Base-by-base conservation (phyloP, 2,329 filamentous ascomycete genomes). In the Exophiala sideris region DNA sequence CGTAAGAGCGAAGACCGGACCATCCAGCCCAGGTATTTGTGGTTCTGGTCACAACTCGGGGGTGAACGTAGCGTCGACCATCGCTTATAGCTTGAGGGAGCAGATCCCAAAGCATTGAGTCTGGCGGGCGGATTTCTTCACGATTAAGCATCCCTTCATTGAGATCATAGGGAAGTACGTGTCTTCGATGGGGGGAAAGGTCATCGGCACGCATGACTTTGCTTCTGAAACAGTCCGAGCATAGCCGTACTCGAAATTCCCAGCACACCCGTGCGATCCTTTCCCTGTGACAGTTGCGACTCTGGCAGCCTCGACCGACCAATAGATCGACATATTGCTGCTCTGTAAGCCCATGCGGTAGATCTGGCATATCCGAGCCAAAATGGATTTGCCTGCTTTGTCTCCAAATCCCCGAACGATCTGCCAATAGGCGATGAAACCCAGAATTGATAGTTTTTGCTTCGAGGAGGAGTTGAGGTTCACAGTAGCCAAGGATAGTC, bases 281-380 rank as follows among this genome's bases (percentile, higher is more conserved):
- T 18, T 50, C 50, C 6, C 50, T 53, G 2, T 48, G 54, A 44
- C 62, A 64, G 3, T 32, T 36, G n/a, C 47, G 45, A 45, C 53
- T 63, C 44, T 63, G 62, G 32, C 62, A 64, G 18, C 62, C 62
- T 33, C 58, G 54, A 32, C 57, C 59, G 39, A 54, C 54, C 38
- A 64, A 42, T 10, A 64, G 56, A 33, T 64, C 54, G n/a, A 50
- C 57, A 45, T 62, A 64, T 46, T 59, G 50, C 36, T 60, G 51
- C 47, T 64, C 62, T 10, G 52, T 60, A 24, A 64, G 48, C n/a
- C 42, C 48, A 6, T 18, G 36, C 6, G 62, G 62, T 42, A 57
- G 62, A 6, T 52, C 56, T 11, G 61, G 59, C 49, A 59, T 61
- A 21, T 54, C 53, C 10, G 33, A 7, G 21, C 53, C 59, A 35